A percentile compares a stretch with the other conserved stretches of the same genome.
These are phyloP conservation scores for Kalmanozyma brasiliensis DNA, from an alignment of 1,284 basidiomycete species.

Conservation along the genomic window DNA sequence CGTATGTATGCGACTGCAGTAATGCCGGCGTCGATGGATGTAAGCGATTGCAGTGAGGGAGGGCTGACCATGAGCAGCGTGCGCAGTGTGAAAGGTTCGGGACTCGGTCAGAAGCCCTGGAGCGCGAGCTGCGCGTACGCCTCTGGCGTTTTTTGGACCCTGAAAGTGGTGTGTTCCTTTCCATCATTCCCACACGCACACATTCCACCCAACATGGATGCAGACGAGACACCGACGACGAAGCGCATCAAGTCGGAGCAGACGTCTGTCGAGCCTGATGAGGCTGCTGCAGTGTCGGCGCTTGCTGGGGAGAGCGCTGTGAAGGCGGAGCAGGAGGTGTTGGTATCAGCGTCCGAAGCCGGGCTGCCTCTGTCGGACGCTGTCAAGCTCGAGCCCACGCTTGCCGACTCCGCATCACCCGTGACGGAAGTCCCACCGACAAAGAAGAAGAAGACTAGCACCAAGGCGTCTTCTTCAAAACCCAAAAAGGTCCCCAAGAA, in stretches of 20 bases:
- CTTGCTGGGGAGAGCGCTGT: neutral
- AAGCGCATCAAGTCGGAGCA: constrained; percentile 29
- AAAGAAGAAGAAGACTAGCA: constrained; percentile 29
- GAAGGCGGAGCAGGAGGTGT: constrained; percentile 3
- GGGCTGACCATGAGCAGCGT: too few species aligned
- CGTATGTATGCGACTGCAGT: too few species aligned
- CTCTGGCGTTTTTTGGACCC: constrained; percentile 35
- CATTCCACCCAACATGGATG: constrained; percentile 3
- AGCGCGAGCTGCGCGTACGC: constrained; percentile 3
- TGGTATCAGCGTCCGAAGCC: neutral
- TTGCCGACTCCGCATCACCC: neutral
- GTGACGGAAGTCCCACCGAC: constrained; percentile 9
- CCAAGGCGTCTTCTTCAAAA: neutral
- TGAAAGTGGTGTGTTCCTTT: too few species aligned
- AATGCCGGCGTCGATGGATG: too few species aligned
- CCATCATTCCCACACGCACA: neutral
- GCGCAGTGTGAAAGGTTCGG: constrained; percentile 14
- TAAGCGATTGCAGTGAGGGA: too few species aligned
- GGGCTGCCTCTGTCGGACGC: neutral
- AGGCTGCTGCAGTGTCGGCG: neutral
- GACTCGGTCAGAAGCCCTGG: constrained; percentile 14
- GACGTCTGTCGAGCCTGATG: constrained; percentile 3
- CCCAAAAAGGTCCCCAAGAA: constrained; percentile 28
- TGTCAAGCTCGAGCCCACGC: constrained; percentile 4
- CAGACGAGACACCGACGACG: constrained; percentile 20